A percentile compares a stretch with the other conserved stretches of the same genome.
Evolutionary conservation across 1,284 basidiomycete genomes (phyloP).

Genomic region (Trichosporon sp.): DNA sequence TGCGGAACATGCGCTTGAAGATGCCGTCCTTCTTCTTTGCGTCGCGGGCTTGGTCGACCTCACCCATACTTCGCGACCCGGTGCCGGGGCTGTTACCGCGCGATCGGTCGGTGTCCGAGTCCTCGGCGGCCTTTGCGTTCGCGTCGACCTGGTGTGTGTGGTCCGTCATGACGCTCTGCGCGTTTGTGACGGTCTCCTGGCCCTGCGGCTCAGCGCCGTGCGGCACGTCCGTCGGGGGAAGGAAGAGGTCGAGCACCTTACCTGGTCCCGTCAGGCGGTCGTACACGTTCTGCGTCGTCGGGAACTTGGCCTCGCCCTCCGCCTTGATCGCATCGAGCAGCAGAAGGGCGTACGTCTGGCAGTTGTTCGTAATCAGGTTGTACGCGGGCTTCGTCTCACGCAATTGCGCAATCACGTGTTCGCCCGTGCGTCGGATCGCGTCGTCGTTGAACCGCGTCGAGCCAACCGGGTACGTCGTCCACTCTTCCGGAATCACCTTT

Average conservation of each 20-base stretch:
- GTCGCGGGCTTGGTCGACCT: background rate
- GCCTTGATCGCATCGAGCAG: constrained; percentile 33
- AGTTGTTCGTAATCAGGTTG: constrained; percentile 34
- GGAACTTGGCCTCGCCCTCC: constrained; percentile 24
- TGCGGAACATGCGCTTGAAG: constrained; percentile 17
- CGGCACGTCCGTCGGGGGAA: background rate
- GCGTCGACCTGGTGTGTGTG: constrained; percentile 24
- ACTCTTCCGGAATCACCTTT: constrained; percentile 25
- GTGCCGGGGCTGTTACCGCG: background rate
- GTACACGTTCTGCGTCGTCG: constrained; percentile 28
- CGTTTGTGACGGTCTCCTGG: constrained; percentile 17
- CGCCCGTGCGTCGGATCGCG: constrained; percentile 28
- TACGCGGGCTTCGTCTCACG: constrained; percentile 25
- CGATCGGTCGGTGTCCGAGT: background rate
- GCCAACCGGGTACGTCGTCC: constrained; percentile 27
- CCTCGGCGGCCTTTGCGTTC: background rate
- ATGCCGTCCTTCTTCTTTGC: constrained; percentile 23
- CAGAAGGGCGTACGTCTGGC: constrained; percentile 32
- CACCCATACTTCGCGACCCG: background rate
- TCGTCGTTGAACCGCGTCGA: constrained; percentile 33
- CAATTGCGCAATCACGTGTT: constrained; percentile 23
- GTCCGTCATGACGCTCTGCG: constrained; percentile 20
- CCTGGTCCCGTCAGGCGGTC: constrained; percentile 24
- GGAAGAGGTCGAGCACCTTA: constrained; percentile 29
- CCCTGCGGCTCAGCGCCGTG: background rate